Conservation (phyloP, 768 basidiomycete genomes). For the Russula sp. region DNA sequence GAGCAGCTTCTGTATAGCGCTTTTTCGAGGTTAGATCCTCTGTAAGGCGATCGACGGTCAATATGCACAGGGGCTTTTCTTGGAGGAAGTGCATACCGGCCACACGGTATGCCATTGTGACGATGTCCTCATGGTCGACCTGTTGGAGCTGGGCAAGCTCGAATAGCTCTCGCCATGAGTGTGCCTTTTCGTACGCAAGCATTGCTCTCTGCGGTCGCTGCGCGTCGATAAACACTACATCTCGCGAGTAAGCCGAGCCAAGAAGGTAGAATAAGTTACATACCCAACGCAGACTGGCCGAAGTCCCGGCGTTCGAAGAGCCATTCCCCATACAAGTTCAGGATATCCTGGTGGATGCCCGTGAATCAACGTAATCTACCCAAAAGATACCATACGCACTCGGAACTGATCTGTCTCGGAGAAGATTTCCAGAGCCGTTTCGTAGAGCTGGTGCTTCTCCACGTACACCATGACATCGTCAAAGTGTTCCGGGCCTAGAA, state of each 20-base stretch:
- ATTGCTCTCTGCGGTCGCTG: constrained; percentile 64
- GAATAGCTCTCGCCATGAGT: constrained; percentile 91
- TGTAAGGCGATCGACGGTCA: constrained; percentile 30
- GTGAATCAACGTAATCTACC: background rate
- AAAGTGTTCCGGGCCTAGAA: constrained; percentile 59
- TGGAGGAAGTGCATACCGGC: constrained; percentile 52
- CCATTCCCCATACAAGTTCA: constrained; percentile 79
- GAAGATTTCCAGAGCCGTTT: constrained; percentile 71
- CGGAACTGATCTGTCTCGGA: constrained; percentile 53
- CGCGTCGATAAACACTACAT: constrained; percentile 69
- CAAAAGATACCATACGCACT: constrained; percentile 36
- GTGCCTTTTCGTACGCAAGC: constrained; percentile 78
- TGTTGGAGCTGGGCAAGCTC: constrained; percentile 57
- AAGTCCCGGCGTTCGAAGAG: constrained; percentile 83
- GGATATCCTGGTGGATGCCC: constrained; percentile 42
- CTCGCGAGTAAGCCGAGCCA: background rate
- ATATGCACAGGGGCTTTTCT: background rate
- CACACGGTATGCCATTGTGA: constrained; percentile 65
- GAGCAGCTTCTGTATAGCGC: constrained; percentile 71
- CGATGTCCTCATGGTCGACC: constrained; percentile 48
- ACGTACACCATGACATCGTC: constrained; percentile 77
- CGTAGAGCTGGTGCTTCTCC: constrained; percentile 70
- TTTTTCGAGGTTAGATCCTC: constrained; percentile 82
- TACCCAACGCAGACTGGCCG: constrained; percentile 76
- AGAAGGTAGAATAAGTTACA: constrained; percentile 13